Base-by-base conservation (phyloP, 441 rosid species). In the Eruca vesicaria region DNA sequence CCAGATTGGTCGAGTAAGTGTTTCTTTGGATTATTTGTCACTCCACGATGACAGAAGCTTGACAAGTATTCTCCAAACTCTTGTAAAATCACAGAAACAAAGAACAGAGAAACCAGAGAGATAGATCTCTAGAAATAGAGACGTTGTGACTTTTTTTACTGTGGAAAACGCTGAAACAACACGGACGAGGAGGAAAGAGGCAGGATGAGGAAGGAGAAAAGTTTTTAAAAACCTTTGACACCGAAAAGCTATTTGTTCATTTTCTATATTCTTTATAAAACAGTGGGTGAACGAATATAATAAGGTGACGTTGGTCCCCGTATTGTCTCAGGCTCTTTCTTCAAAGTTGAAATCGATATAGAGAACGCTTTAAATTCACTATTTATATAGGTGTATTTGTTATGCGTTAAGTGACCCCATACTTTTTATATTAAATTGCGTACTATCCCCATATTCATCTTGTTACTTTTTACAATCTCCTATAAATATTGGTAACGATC, bases 111-210 rank as follows among this genome's bases (percentile, higher is more conserved):
- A 43, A 43, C 50, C 16, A 7, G 50, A 14, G 50, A 43, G 50
- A 43, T 43, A 14, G 50, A 43, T 43, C 16, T 43, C 50, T 43
- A 18, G 4, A 33, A 14, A 77, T 65, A 65, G 3, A 50, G 73
- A 66, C 53, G 53, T 2, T 36, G 15, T 58, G 33, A 14, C 9
- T 5, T 26, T 78, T 71, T 4, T 9, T 16, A 50, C 31, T 21
- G 70, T 72, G 59, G 9, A 5, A 59, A 59, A 77, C 80, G 76
- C 71, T 68, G 74, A 57, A 57, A 32, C 41, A 18, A 77, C 76
- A 77, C 76, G 76, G 68, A 59, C 29, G 33, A 38, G 1, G 38
- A 16, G 33, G 20, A 16, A 9, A 63, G n/a, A 63, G 20, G 18
- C n/a, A 28, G 16, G 4, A 15, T 9, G 53, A 23, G 31, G 53